Conservation (phyloP, 768 basidiomycete genomes). For the Trametes coccinea region DNA sequence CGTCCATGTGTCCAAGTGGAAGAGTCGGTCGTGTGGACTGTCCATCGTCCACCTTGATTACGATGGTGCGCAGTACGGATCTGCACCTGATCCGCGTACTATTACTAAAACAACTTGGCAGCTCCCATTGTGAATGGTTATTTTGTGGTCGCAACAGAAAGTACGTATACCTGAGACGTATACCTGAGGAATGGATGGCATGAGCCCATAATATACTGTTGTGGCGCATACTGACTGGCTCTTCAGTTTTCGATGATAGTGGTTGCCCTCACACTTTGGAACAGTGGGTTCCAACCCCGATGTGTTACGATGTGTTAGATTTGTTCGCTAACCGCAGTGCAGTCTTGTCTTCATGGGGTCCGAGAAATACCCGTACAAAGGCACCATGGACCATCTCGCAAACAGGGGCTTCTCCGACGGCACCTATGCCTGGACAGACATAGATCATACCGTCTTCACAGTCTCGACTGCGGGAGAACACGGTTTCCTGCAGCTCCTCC, state of each 20-base stretch:
- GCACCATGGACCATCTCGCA: slow-evolving; percentile 91
- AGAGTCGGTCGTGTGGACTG: slow-evolving; percentile 80
- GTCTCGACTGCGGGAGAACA: slow-evolving; percentile 94
- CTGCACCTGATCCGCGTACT: slow-evolving; percentile 7
- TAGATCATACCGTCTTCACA: slow-evolving; percentile 93
- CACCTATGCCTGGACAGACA: slow-evolving; percentile 97
- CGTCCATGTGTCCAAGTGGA: slow-evolving; percentile 84
- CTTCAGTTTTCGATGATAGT: slow-evolving; percentile 85
- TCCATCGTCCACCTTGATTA: slow-evolving; percentile 90
- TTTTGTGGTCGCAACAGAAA: slow-evolving; percentile 91
- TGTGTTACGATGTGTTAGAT: too few species aligned
- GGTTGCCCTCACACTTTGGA: slow-evolving; percentile 97
- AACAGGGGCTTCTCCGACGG: slow-evolving; percentile 92
- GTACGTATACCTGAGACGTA: slow-evolving; percentile 46
- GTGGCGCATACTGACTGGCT: not conserved
- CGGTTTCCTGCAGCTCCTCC: slow-evolving; percentile 82
- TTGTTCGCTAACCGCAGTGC: slow-evolving; percentile 5
- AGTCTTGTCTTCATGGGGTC: slow-evolving; percentile 95
- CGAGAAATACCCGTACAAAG: slow-evolving; percentile 94
- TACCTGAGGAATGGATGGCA: too few species aligned
- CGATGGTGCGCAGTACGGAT: slow-evolving; percentile 55
- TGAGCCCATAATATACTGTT: too few species aligned
- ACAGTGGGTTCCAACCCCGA: slow-evolving; percentile 57
- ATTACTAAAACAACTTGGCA: slow-evolving; percentile 31
- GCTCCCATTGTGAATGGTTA: slow-evolving; percentile 90